Conservation (phyloP, 2,329 filamentous ascomycete genomes). For the Fusarium chlamydosporum region DNA sequence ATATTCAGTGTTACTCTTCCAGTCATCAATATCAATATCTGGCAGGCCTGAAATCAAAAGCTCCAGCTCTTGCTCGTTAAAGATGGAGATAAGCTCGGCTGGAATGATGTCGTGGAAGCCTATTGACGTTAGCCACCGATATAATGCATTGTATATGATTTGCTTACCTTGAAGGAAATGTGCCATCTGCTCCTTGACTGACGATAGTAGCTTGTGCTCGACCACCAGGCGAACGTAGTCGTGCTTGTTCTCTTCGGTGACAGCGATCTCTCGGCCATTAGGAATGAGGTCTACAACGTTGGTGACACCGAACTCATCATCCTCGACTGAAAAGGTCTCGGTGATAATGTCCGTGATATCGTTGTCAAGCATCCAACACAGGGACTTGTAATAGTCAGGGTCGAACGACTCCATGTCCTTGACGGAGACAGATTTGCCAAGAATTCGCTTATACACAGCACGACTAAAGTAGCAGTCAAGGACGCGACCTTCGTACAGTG, state of each 20-base stretch:
- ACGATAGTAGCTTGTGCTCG: conserved; percentile 91
- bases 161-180: conserved; percentile 84
- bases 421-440: conserved; percentile 93
- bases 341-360: conserved; percentile 98
- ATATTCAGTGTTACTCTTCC: conserved; percentile 99
- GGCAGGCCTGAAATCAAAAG: conserved; percentile 95
- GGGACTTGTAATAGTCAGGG: conserved; percentile 98
- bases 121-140: conserved; percentile 50
- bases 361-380: conserved; percentile 98
- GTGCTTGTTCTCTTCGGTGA: conserved; percentile 98
- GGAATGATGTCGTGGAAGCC: conserved; percentile 99
- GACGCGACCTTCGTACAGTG: conserved; percentile 93
- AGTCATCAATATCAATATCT: conserved; percentile 98
- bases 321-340: conserved; percentile 94
- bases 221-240: conserved; percentile 96
- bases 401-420: conserved; percentile 99
- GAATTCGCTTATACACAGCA: conserved; percentile 97
- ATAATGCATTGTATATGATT: neutral
- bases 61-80: conserved; percentile 98
- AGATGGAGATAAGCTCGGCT: conserved; percentile 93
- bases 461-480: conserved; percentile 99
- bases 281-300: conserved; percentile 88
- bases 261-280: conserved; percentile 89
- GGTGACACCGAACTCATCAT: conserved; percentile 92
- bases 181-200: conserved; percentile 94